phyloP scores from a whole-genome alignment of 352 stramenopile species.

The Phytophthora boehmeriae region DNA sequence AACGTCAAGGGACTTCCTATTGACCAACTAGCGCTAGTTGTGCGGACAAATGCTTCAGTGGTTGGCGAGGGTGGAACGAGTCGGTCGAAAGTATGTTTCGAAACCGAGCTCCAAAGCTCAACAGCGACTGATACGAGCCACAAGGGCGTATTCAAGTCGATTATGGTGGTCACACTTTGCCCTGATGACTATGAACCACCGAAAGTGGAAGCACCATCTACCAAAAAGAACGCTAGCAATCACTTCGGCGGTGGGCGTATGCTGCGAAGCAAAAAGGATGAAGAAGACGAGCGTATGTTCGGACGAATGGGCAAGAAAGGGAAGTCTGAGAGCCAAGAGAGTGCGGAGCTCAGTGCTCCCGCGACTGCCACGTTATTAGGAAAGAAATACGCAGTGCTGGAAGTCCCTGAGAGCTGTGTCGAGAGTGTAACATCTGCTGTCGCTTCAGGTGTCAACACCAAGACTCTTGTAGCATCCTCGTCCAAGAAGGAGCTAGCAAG shows the following conservation, averaged over 20 bases:
- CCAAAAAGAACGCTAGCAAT: constrained; percentile 22
- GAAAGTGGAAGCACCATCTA: constrained; percentile 24
- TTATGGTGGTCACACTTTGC: constrained; percentile 76
- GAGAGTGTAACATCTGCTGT: constrained; percentile 63
- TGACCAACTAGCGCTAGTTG: constrained; percentile 65
- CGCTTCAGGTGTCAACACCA: constrained; percentile 56
- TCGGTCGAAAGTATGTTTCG: constrained; percentile 58
- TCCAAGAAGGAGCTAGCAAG: constrained; percentile 80
- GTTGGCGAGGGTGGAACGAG: constrained; percentile 24
- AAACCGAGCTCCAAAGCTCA: constrained; percentile 32
- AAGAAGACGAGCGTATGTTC: constrained; percentile 56
- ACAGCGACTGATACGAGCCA: constrained; percentile 10
- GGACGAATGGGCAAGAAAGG: constrained; percentile 38
- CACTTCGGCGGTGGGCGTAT: constrained; percentile 40
- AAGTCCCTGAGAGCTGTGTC: constrained; percentile 82
- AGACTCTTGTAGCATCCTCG: constrained; percentile 60
- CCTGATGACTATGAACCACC: constrained; percentile 67
- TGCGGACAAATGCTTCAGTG: constrained; percentile 51
- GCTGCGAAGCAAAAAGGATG: constrained; percentile 59
- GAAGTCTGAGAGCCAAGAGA: constrained; percentile 43
- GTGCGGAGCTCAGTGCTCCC: constrained; percentile 51
- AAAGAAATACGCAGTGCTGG: constrained; percentile 70
- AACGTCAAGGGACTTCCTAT: constrained; percentile 71
- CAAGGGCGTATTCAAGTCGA: constrained; percentile 72
- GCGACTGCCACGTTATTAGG: constrained; percentile 64